Percentiles rank a stretch among this genome's conserved stretches.
Conservation (phyloP, 148 eudicot genomes). For the Chenopodium berlandieri region DNA sequence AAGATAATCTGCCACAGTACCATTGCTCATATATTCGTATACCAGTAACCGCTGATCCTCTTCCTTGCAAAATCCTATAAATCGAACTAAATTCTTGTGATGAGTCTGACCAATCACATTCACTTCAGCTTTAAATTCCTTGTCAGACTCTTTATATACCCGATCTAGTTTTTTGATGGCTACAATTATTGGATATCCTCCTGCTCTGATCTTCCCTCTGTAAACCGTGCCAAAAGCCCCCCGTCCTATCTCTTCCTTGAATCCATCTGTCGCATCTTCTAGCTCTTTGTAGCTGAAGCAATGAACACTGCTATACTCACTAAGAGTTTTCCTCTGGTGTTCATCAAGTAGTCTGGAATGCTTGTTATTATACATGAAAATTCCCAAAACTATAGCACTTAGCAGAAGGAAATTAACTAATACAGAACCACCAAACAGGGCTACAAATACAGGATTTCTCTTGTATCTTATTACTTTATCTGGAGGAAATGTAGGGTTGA, state of each 20-base stretch:
- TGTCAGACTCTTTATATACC: conserved; percentile 37
- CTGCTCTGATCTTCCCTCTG: conserved; percentile 36
- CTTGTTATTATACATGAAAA: conserved; percentile 11
- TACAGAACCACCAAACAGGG: conserved; percentile 28
- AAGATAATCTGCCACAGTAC: conserved; percentile 41
- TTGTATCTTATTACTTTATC: neutral
- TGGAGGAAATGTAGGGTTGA: neutral
- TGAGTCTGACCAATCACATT: conserved; percentile 44
- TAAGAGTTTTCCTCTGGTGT: conserved; percentile 8
- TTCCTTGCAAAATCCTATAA: conserved; percentile 54
- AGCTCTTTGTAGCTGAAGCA: conserved; percentile 43
- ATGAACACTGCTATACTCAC: conserved; percentile 21
- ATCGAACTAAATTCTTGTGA: conserved; percentile 45
- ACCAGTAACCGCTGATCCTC: conserved; percentile 39
- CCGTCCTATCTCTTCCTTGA: conserved; percentile 36
- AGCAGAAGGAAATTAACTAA: conserved; percentile 23
- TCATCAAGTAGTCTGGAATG: neutral
- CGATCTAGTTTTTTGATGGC: conserved; percentile 22
- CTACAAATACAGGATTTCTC: conserved; percentile 7
- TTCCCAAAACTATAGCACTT: conserved; percentile 18
- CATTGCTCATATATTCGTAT: conserved; percentile 50
- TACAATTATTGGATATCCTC: neutral
- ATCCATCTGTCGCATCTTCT: conserved; percentile 39
- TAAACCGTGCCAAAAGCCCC: conserved; percentile 36
- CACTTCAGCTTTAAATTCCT: conserved; percentile 49